Base-by-base conservation (phyloP, 495 filamentous ascomycete species). In the Penicillium cosmopolitanum region DNA sequence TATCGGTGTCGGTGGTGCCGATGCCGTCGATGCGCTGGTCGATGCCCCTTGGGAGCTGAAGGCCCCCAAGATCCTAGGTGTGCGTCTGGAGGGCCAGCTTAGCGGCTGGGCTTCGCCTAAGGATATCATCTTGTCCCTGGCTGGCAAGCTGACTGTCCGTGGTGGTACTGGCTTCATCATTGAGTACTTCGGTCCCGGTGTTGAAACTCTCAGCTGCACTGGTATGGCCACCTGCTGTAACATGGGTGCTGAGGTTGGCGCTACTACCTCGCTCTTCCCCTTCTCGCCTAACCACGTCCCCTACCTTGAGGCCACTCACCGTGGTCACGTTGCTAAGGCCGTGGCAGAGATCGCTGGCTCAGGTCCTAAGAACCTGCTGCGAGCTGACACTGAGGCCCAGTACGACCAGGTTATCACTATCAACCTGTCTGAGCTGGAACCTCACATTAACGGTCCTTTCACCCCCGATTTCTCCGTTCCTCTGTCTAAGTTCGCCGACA, bases 1-100 rank as follows among this genome's bases (percentile, higher is more conserved):
- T 3, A 98, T 98, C 68, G 95, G 95, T 76, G 95, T 98, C 34
- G 95, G 95, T 63, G 95, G 95, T 70, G 95, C 95, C 33, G 95
- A 98, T 81, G 95, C 95, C 0, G 95, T 98, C 16, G 95, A 98
- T 78, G 95, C 93, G 15, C 85, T 98, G 50, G 95, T 96, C 2
- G 94, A 96, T 72, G 92, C 92, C 10, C 95, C 95, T 0, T 98
- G 95, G 95, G 95, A 98, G 73, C 73, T 98, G 61, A 97, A 96
- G 79, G 95, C 95, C 18, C 95, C 95, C 12, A 89, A 88, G 69
- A 80, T 98, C 44, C 75, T 97, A 23, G 95, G 95, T 67, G 93
- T 98, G 15, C 84, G 86, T 64, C 81, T 98, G 13, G 88, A 89
- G 64, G 94, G 94, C 54, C 76, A 89, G 73, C 82, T 98, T 56